Evolutionary conservation across 805 yeast species (phyloP), one percentile per base, ranked within the genome.

Genomic region (Candida namnaoensis): DNA sequence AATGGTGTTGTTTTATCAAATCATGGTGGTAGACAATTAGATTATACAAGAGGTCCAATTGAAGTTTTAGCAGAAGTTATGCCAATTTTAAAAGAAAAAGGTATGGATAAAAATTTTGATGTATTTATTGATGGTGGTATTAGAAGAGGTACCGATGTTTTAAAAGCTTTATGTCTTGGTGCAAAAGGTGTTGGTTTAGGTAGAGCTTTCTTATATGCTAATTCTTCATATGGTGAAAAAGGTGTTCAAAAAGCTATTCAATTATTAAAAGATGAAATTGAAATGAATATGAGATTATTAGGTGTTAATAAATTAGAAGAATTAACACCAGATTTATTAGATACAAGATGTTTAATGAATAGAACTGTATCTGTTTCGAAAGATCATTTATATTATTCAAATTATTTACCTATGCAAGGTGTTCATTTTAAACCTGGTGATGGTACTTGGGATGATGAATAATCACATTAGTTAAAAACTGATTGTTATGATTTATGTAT

Each of bases 1-100:
- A 75, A 78, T 36, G 95, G 90, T 35, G 81, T 87, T n/a, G 87
- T 88, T 5, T 53, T 87, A 39, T 85, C 95, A 2, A 88, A 87
- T 57, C 96, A 87, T 62, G 96, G 96, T 45, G 95, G 96, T 35
- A 69, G 96, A 46, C 95, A 87, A 61, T 65, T 88, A 43, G 96
- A 88, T 61, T 84, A 76, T 53, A 70, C 95, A 1, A 72, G 85
- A n/a, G 78, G 95, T 0, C 83, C 90, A 2, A 68, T 88, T 32
- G 85, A 80, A 57, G 76, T 84, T 5, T 64, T 88, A 39, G 84
- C 83, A 5, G 95, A 85, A 46, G 73, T 79, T 3, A 74, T 74
- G 69, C 80, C 78, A 7, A 51, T 68, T 5, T 59, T 80, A 43
- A 65, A 64, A 39, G 65, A 66, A 41, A 65, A 63, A 40, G 72